A percentile compares a stretch with the other conserved stretches of the same genome.
phyloP scores from a whole-genome alignment of 208 protist genomes.

The Acanthamoeba lenticulata region DNA sequence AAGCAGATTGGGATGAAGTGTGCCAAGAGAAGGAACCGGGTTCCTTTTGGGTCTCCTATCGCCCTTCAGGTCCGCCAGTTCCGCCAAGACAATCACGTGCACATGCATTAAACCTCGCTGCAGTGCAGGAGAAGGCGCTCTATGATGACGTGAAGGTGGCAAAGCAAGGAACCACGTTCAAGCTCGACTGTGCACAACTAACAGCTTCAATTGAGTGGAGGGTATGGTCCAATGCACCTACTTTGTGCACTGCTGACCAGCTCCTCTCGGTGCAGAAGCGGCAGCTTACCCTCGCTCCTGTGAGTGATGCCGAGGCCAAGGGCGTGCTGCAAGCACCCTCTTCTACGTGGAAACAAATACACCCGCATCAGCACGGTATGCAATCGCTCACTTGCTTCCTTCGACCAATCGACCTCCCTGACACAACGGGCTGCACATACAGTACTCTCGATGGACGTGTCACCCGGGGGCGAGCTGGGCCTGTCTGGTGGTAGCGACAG shows the following conservation, averaged over 20 bases:
- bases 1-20: constrained; percentile 38
- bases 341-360: constrained; percentile 29
- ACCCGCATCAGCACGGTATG: not conserved
- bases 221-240: not conserved
- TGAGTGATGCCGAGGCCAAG: not conserved
- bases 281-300: not conserved
- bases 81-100: not conserved
- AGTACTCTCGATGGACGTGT: not conserved
- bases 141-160: constrained; percentile 27
- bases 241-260: not conserved
- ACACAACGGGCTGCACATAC: not conserved
- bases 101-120: not conserved
- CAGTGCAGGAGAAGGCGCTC: constrained; percentile 4
- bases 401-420: not conserved
- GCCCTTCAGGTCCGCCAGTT: not conserved
- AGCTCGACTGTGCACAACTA: not conserved
- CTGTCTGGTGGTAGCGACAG: constrained; percentile 21
- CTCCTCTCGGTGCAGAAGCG: not conserved
- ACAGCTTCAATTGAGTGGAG: not conserved
- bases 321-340: not conserved
- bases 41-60: constrained; percentile 16
- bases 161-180: not conserved
- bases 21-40: constrained; percentile 23
- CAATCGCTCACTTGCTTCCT: not conserved
- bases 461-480: constrained; percentile 26